A percentile compares a stretch with the other conserved stretches of the same genome.
Conservation (phyloP, 257 asterid species). For the Solanum pennellii region DNA sequence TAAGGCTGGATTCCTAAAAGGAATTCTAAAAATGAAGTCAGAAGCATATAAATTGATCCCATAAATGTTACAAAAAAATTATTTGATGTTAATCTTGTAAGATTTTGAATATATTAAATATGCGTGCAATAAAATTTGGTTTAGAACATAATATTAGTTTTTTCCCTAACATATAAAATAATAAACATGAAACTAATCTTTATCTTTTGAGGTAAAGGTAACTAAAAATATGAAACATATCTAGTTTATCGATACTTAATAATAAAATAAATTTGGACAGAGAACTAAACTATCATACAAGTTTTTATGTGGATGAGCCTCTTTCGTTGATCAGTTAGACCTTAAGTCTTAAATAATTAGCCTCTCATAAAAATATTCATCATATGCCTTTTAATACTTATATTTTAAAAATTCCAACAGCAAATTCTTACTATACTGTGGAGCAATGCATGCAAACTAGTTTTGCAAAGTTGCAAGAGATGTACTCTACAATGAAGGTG, state of each 20-base stretch:
- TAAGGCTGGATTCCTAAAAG: neutral
- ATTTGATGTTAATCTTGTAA: neutral
- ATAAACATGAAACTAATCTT: neutral
- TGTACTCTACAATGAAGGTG: neutral
- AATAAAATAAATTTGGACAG: neutral
- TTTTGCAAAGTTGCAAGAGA: neutral
- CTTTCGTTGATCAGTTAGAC: neutral
- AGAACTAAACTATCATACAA: neutral
- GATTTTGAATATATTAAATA: neutral
- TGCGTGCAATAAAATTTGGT: neutral
- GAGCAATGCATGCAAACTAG: neutral
- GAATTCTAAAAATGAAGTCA: neutral
- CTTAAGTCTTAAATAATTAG: neutral
- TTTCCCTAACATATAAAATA: neutral
- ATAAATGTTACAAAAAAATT: neutral
- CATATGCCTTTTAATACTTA: neutral
- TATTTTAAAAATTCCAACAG: neutral
- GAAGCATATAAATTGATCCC: neutral
- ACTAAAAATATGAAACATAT: neutral
- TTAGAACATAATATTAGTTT: neutral
- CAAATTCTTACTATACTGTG: neutral
- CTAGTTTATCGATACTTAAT: neutral
- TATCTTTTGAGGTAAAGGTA: neutral
- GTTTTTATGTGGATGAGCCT: neutral
- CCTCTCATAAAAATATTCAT: neutral